Conservation (phyloP, 345 rosid species). For the Lepidium sativum region DNA sequence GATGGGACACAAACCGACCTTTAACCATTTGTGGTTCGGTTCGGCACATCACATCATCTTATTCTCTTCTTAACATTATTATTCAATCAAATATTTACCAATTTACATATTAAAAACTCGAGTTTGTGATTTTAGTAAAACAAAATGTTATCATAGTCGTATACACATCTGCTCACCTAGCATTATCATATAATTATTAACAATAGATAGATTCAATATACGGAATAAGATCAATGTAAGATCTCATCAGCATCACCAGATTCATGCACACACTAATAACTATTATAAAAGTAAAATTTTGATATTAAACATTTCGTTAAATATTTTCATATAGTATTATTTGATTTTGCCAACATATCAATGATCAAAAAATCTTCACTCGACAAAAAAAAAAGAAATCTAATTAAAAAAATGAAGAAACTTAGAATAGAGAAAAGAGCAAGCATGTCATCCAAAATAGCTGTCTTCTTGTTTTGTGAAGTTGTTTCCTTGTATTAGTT, state of each 20-base stretch:
- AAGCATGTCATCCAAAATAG: slow-evolving; percentile 24
- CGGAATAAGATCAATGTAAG: background rate
- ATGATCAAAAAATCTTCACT: background rate
- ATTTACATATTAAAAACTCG: too few relatives aligned
- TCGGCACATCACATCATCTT: too few relatives aligned
- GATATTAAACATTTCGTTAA: background rate
- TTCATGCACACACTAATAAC: slow-evolving; percentile 10
- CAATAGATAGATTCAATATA: background rate
- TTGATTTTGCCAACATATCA: background rate
- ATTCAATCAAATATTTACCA: too few relatives aligned
- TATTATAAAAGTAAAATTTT: background rate
- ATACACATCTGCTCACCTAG: background rate
- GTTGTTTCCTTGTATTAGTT: slow-evolving; percentile 19
- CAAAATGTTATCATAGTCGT: too few relatives aligned
- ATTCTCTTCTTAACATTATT: too few relatives aligned
- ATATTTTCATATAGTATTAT: background rate
- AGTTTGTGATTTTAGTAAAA: background rate
- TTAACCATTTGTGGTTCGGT: too few relatives aligned
- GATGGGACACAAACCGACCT: too few relatives aligned
- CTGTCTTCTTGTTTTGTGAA: slow-evolving; percentile 15
- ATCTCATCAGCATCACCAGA: background rate
- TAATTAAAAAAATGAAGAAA: background rate
- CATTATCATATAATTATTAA: background rate
- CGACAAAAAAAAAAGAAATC: too few relatives aligned
- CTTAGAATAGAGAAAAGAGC: slow-evolving; percentile 11